phyloP scores from a whole-genome alignment of 495 filamentous ascomycete species.

The Aspergillus ostianus region DNA sequence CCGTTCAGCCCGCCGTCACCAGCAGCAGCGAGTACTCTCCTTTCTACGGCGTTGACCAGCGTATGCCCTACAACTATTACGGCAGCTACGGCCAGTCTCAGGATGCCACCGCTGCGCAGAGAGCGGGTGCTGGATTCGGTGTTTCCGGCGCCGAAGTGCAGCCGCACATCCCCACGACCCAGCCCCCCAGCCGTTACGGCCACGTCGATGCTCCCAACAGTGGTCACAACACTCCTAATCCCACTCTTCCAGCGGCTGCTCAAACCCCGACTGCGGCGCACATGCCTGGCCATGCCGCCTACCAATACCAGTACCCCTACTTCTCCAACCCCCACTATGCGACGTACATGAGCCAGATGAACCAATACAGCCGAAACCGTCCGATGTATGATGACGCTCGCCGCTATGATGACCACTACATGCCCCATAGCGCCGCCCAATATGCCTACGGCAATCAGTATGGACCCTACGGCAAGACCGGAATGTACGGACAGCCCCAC shows the following conservation, averaged over 20 bases:
- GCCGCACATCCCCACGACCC: constrained; percentile 71
- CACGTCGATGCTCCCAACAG: constrained; percentile 75
- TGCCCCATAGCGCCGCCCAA: constrained; percentile 55
- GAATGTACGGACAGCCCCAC: constrained; percentile 77
- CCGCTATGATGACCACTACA: constrained; percentile 53
- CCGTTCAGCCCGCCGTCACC: constrained; percentile 50
- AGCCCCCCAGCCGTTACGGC: constrained; percentile 66
- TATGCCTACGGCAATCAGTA: constrained; percentile 71
- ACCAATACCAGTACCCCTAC: constrained; percentile 74
- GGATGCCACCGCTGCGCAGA: constrained; percentile 67
- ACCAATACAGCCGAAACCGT: constrained; percentile 52
- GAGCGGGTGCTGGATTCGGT: constrained; percentile 64
- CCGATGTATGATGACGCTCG: constrained; percentile 58
- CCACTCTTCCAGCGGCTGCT: constrained; percentile 66
- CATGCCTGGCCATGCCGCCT: constrained; percentile 57
- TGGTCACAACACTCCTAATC: constrained; percentile 86
- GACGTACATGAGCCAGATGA: constrained; percentile 72
- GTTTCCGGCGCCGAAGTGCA: constrained; percentile 68
- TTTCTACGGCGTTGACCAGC: constrained; percentile 83
- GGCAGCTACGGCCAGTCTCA: constrained; percentile 75
- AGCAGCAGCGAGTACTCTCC: constrained; percentile 78
- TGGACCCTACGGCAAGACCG: constrained; percentile 75
- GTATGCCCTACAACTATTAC: constrained; percentile 80
- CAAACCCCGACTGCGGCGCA: constrained; percentile 62
- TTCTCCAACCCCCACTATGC: constrained; percentile 77